These are phyloP conservation scores for Candida wancherniae DNA, from an alignment of 805 yeast species.

Conservation along the genomic window DNA sequence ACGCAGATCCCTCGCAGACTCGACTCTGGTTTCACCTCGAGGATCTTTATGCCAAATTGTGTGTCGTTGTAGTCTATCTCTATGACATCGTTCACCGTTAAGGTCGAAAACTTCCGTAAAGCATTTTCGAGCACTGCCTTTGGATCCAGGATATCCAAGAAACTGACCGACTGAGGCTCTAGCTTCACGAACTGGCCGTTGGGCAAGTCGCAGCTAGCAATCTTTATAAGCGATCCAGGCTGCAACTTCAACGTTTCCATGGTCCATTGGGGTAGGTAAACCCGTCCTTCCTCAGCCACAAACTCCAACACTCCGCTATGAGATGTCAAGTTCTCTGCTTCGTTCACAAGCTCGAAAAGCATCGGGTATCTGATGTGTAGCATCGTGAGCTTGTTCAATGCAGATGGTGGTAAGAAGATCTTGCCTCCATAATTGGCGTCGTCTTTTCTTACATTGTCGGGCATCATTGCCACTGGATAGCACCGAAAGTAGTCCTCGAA, in stretches of 20 bases:
- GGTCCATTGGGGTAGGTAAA: conserved; percentile 96
- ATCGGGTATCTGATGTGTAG: conserved; percentile 92
- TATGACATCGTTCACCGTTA: conserved; percentile 78
- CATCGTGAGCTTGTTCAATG: conserved; percentile 83
- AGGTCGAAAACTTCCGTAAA: conserved; percentile 80
- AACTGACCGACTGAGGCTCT: conserved; percentile 93
- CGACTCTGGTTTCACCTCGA: conserved; percentile 81
- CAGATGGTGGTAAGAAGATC: conserved; percentile 89
- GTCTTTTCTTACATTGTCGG: conserved; percentile 63
- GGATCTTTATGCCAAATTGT: conserved; percentile 70
- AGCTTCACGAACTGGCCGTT: conserved; percentile 85
- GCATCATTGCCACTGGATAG: conserved; percentile 89
- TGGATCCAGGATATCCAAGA: conserved; percentile 90
- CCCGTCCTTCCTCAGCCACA: conserved; percentile 96
- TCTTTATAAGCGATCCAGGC: conserved; percentile 78
- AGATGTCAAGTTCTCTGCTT: conserved; percentile 53
- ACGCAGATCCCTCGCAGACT: conserved; percentile 73
- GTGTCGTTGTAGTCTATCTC: conserved; percentile 81
- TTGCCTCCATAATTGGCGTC: conserved; percentile 93
- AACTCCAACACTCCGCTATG: conserved; percentile 96
- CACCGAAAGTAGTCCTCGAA: conserved; percentile 90
- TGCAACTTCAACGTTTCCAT: conserved; percentile 65
- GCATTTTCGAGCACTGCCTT: conserved; percentile 95
- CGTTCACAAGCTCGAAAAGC: conserved; percentile 79
- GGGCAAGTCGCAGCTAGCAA: conserved; percentile 74